These are phyloP conservation scores for Coemansia sp. DNA, from an alignment of 192 early-diverging fungal genomes.

Conservation along the genomic window DNA sequence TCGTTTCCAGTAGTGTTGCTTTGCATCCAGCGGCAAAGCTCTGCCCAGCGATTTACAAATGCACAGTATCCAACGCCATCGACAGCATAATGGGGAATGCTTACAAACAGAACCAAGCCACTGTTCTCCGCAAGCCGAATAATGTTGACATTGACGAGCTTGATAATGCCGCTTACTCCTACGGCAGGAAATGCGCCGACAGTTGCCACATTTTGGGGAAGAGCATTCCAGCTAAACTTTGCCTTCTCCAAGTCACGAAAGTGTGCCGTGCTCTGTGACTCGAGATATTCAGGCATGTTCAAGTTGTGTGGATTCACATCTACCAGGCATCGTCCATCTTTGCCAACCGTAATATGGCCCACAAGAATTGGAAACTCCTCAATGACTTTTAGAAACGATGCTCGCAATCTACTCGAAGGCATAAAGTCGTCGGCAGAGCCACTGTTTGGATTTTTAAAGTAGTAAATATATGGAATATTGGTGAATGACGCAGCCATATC, in stretches of 20 bases:
- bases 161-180: slow-evolving; percentile 7
- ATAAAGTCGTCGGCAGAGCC: slow-evolving; percentile 13
- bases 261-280: slow-evolving; percentile 11
- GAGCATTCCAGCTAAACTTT: slow-evolving; percentile 14
- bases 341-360: slow-evolving; percentile 4
- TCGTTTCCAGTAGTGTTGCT: not conserved
- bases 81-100: slow-evolving; percentile 17
- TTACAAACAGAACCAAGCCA: slow-evolving; percentile 23
- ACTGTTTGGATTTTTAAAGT: slow-evolving; percentile 12
- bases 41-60: slow-evolving; percentile 28
- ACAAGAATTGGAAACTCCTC: slow-evolving; percentile 28
- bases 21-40: slow-evolving; percentile 9
- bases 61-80: slow-evolving; percentile 12
- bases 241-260: slow-evolving; percentile 6
- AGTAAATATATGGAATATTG: slow-evolving; percentile 18
- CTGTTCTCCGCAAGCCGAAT: slow-evolving; percentile 22
- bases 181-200: not conserved
- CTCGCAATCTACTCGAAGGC: slow-evolving; percentile 8
- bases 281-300: slow-evolving; percentile 29
- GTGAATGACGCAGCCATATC: slow-evolving; percentile 11
- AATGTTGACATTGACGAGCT: slow-evolving; percentile 9
- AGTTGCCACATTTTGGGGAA: slow-evolving; percentile 4
- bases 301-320: slow-evolving; percentile 11
- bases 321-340: not conserved
- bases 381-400: slow-evolving; percentile 19